Evolutionary conservation across 257 asterid genomes (phyloP), one percentile per base, ranked within the genome.

Genomic region (Mitragyna speciosa): DNA sequence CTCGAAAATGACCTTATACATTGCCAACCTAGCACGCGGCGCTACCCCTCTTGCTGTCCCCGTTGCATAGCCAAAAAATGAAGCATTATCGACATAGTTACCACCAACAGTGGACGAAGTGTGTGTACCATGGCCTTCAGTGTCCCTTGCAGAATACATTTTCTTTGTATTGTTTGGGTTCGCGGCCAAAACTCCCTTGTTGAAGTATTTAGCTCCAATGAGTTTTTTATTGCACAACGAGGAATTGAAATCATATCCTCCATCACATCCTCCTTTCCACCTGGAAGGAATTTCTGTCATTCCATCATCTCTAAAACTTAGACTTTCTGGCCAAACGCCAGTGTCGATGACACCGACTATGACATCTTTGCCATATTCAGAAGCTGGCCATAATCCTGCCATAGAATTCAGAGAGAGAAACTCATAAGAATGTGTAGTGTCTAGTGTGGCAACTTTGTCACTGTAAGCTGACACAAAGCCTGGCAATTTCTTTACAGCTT

Each of bases 291-390:
- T 26, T n/a, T 76, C 79, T 0, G 85, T 49, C 91, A 90, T 88
- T 28, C 92, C 91, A 5, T 83, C 87, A 30, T 90, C 94, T 0
- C 3, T 33, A 63, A 66, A 90, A 80, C 92, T 88, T 0, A 17
- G 78, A 47, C 92, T 86, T 71, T 88, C 94, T 0, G 92, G 92
- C 89, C 90, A 88, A 14, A 90, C 85, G 4, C 90, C 90, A 2
- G 85, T 75, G 81, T 90, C 94, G 15, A 90, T 84, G 6, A 81
- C 86, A 0, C 92, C 91, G 0, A 88, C 61, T 5, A 90, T 90
- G 54, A 87, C 90, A 66, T 81, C 89, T 12, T 75, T 79, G 0
- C 92, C 92, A 66, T 82, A 89, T 0, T 82, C 68, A 2, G 90
- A 84, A 17, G 90, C 91, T 3, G 92, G 91, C 92, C 92, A 90